Percentiles rank a stretch among this genome's conserved stretches.
Conservation (phyloP, 768 basidiomycete genomes). For the Coprinellus aureogranulatus region DNA sequence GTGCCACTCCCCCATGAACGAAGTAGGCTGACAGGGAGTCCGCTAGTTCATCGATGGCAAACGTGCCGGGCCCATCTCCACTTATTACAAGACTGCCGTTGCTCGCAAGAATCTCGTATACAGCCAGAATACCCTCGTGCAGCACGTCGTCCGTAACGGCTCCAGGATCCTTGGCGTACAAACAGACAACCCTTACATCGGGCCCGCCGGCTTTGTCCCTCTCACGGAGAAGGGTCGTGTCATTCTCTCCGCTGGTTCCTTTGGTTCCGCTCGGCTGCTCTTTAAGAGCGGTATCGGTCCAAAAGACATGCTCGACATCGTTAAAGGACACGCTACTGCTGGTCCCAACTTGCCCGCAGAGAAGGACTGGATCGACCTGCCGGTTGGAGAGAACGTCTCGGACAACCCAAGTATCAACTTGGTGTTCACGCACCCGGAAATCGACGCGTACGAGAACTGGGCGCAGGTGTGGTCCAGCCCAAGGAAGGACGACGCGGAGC, state of each 20-base stretch:
- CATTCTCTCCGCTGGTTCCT: constrained; percentile 56
- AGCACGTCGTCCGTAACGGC: constrained; percentile 56
- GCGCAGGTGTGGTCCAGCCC: constrained; percentile 54
- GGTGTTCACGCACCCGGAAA: constrained; percentile 61
- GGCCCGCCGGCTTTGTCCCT: constrained; percentile 53
- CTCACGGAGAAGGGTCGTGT: constrained; percentile 58
- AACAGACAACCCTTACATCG: constrained; percentile 57
- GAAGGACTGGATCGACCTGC: constrained; percentile 54
- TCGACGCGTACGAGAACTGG: constrained; percentile 71
- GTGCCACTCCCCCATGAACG: background rate
- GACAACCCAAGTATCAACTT: constrained; percentile 68
- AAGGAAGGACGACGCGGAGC: constrained; percentile 51
- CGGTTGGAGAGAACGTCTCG: constrained; percentile 50
- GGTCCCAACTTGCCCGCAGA: constrained; percentile 47
- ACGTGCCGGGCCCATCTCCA: constrained; percentile 56
- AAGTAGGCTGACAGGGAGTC: background rate
- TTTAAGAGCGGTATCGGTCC: constrained; percentile 66
- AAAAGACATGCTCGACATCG: constrained; percentile 51
- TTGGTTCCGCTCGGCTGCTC: constrained; percentile 54
- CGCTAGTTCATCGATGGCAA: constrained; percentile 42
- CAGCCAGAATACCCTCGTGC: constrained; percentile 47
- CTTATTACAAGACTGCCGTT: constrained; percentile 58
- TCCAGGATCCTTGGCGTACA: constrained; percentile 55
- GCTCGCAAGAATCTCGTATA: constrained; percentile 51
- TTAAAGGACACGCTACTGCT: constrained; percentile 44